Base-by-base conservation (phyloP, 2,329 filamentous ascomycete species). In the Clarireedia hainanense region DNA sequence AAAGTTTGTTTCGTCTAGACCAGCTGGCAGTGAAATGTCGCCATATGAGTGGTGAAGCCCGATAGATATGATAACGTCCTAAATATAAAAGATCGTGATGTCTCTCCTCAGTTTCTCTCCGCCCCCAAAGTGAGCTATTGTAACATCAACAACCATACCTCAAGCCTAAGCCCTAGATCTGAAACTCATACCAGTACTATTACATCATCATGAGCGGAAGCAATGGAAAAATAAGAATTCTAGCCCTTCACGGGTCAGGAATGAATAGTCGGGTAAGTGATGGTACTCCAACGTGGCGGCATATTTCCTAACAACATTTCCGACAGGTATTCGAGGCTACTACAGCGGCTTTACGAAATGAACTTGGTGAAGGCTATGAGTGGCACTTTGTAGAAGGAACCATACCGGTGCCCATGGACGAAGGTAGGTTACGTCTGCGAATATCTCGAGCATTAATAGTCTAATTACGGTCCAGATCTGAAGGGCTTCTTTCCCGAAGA, bases 321-420 rank as follows among this genome's bases (percentile, higher is more conserved):
- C 30, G 4, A 34, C 17, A 42, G 39, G 39, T 42, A 7, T 42
- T 42, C 17, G 39, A 42, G 17, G 39, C 39, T 20, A 42, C 48
- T n/a, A 24, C 26, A 60, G 58, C 58, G 6, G 50, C 58, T 14
- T 10, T 60, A n/a, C 50, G 58, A 27, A 52, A 55, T 55, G 57
- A 58, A 27, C 47, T 60, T 2, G 58, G 51, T 10, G 52, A 54
- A 20, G 46, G 58, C 3, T 57, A 60, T 24, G 56, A 54, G 6
- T 60, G 39, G 34, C 50, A 58, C 12, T 60, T 60, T 17, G 50
- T 58, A 14, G 58, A 60, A 49, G 58, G 57, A 36, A 52, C 45
- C 2, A 23, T 58, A 23, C 51, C 56, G 6, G 42, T 17, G 10
- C 42, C 50, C 14, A 34, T 50, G 30, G 24, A 34, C 48, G 12